Evolutionary conservation across 805 yeast genomes (phyloP), one percentile per base, ranked within the genome.

Genomic region (Ogataea naganishii): DNA sequence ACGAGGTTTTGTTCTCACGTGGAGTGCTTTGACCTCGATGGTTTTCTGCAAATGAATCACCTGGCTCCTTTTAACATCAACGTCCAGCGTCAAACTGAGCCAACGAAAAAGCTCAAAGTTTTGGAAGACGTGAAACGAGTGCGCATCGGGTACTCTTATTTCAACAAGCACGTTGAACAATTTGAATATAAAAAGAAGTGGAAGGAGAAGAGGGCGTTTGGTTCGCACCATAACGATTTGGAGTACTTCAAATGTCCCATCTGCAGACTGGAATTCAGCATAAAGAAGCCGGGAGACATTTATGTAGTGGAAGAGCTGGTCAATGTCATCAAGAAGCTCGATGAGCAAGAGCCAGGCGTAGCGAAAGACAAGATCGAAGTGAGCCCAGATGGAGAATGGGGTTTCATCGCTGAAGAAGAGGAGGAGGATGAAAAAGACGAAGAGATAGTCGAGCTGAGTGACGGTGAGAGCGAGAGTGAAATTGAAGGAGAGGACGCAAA

Each of bases 241-340:
- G 48, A 46, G 14, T 54, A 29, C 38, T 56, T 56, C 32, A 37
- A 40, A 22, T 56, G 62, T 30, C 62, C 62, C 1, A 46, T 56
- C 8, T 56, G 62, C 40, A 53, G 49, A 14, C 24, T 51, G 17
- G 60, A 56, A 28, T 56, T 56, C 26, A 50, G 46, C 30, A 49
- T 56, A 10, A 43, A 42, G 15, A 33, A 23, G 7, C 42, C 50
- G 1, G 59, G 59, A 6, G 60, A 56, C 30, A 27, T 56, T 15
- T 54, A 53, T 21, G 38, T 53, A 11, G 46, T 54, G 22, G 53
- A 51, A 3, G 59, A 52, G 15, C 36, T 56, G 8, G 37, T 41
- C 11, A 57, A 51, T 17, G 37, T 54, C 9, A 23, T 54, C 14
- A 28, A 27, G 12, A 30, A 38, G n/a, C 33, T 42, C n/a, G 36